phyloP scores from a whole-genome alignment of 2,329 filamentous ascomycete genomes.

The Penicillium sp. region DNA sequence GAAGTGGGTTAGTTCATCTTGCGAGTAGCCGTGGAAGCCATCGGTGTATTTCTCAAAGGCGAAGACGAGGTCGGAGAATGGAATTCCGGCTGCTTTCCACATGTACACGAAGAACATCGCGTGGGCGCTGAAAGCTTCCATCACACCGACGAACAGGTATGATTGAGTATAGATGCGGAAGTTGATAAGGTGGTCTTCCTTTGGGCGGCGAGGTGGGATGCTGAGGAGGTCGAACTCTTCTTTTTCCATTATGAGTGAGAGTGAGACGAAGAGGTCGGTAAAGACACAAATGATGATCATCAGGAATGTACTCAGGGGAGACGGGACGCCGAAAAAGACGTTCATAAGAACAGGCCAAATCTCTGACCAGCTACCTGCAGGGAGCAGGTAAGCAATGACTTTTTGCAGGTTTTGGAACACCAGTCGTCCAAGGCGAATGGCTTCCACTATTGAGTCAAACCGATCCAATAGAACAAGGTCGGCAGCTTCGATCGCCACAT shows the following conservation, averaged over 20 bases:
- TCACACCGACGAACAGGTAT: constrained; percentile 58
- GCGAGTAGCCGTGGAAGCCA: constrained; percentile 56
- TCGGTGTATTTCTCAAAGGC: constrained; percentile 54
- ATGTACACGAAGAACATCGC: constrained; percentile 61
- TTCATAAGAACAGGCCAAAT: constrained; percentile 63
- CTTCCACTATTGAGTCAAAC: constrained; percentile 40
- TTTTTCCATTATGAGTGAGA: constrained; percentile 60
- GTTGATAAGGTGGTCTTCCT: constrained; percentile 58
- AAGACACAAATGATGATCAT: constrained; percentile 65
- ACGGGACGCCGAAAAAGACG: constrained; percentile 60
- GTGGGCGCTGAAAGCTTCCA: constrained; percentile 57
- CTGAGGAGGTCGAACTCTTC: constrained; percentile 59
- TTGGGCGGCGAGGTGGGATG: constrained; percentile 56
- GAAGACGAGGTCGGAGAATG: constrained; percentile 54
- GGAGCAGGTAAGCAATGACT: constrained; percentile 51
- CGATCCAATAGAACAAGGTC: constrained; percentile 43
- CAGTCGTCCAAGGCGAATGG: constrained; percentile 36
- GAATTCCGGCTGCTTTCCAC: constrained; percentile 54
- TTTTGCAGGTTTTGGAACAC: constrained; percentile 45
- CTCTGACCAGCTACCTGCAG: constrained; percentile 60
- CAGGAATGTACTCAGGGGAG: constrained; percentile 57
- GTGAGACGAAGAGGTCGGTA: constrained; percentile 57
- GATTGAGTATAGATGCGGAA: constrained; percentile 57
- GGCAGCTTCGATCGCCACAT: constrained; percentile 47
- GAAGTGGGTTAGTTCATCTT: constrained; percentile 52